Base-by-base conservation (phyloP, 495 filamentous ascomycete genomes). In the Hyaloscypha hepaticicola region DNA sequence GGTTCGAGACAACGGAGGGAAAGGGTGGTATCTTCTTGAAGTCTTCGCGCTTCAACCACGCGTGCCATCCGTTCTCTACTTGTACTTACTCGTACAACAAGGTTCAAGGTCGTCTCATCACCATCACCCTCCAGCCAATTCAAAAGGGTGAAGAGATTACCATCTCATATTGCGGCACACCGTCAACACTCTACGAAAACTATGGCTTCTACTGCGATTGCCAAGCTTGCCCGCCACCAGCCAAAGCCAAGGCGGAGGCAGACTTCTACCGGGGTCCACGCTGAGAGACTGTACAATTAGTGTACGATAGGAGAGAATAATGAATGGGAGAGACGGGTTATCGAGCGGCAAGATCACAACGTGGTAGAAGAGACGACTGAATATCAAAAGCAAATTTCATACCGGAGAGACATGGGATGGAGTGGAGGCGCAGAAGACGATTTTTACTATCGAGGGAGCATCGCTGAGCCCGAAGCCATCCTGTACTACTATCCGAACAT, bases 181-280 rank as follows among this genome's bases (percentile, higher is more conserved):
- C 63, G 4, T 9, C 14, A 0, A 58, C 24, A 19, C 62, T 69
- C 6, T 45, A 55, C 9, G 57, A 56, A 6, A 65, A 67, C n/a
- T 72, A 72, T 24, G 70, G 70, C 16, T 72, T 72, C 49, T 41
- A 58, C 19, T 72, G 70, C 28, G 67, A 72, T 28, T 72, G 70
- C 45, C 51, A 52, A 24, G 66, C 34, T 27, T 72, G 69, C 29
- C 49, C 16, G 9, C 38, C 38, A 45, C 38, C 38, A 45, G 38
- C 38, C 38, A 45, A 45, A 16, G 38, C 38, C 38, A 45, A 45
- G 38, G 38, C 38, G 11, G 11, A 45, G 12, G 38, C 38, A 45
- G 38, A 45, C 19, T 45, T 16, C 38, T 45, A 16, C 11, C 38
- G 38, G 16, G 38, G 38, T 16, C 38, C 38, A n/a, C 16, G 12